Evolutionary conservation across 208 protist species (phyloP).

Genomic region (Acanthamoeba divionensis): DNA sequence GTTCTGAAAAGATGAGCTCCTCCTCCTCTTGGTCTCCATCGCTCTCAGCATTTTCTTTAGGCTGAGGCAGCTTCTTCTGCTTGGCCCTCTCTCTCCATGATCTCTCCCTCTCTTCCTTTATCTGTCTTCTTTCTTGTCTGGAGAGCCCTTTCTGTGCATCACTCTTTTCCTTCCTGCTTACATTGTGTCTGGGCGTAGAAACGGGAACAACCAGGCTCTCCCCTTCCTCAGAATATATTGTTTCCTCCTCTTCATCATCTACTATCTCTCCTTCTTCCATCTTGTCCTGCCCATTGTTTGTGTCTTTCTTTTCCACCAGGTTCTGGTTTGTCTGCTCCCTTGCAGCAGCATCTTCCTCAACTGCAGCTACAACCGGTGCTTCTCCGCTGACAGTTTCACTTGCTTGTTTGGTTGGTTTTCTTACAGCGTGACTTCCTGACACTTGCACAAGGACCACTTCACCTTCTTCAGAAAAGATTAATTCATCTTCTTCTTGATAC

Average conservation of each 20-base stretch:
- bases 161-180: neutral
- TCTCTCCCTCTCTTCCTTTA: too few species aligned
- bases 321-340: neutral
- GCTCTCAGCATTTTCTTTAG: too few species aligned
- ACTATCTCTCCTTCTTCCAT: neutral
- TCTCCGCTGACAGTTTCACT: neutral
- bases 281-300: neutral
- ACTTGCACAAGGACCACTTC: neutral
- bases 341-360: neutral
- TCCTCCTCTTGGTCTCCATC: neutral
- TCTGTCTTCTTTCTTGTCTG: neutral
- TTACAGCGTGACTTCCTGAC: neutral
- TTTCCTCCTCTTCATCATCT: slow-evolving; percentile 17
- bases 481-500: neutral
- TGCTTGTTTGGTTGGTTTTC: neutral
- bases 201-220: slow-evolving; percentile 31
- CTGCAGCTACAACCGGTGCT: neutral
- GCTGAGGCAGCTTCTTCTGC: too few species aligned
- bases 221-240: neutral
- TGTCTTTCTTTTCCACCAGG: neutral
- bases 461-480: neutral
- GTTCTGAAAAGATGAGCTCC: slow-evolving; percentile 17
- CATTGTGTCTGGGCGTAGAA: neutral
- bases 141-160: neutral
- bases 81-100: too few species aligned